phyloP scores from a whole-genome alignment of 371 early-diverging fungal genomes.

The Mucor irregularis region DNA sequence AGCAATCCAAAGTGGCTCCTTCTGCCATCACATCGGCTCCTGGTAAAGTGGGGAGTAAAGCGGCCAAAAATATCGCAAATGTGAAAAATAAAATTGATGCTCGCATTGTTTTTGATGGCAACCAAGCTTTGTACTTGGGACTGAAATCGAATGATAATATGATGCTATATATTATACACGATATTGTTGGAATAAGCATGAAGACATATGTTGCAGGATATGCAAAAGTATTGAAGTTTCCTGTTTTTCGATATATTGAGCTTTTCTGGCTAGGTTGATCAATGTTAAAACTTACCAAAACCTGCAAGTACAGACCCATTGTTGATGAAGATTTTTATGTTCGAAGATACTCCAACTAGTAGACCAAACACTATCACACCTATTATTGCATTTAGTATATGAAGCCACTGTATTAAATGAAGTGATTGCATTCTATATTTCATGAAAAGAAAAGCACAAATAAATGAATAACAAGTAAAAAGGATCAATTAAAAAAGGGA shows the following conservation, averaged over 20 bases:
- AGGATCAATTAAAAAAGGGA: not conserved
- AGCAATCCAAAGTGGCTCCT: constrained; percentile 31
- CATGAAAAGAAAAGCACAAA: not conserved
- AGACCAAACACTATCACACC: constrained; percentile 17
- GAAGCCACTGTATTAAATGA: constrained; percentile 19
- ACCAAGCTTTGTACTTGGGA: constrained; percentile 38
- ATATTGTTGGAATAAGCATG: constrained; percentile 39
- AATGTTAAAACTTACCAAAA: constrained; percentile 28
- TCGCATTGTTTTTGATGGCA: constrained; percentile 37
- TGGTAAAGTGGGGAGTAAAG: constrained; percentile 32
- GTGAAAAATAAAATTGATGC: constrained; percentile 26
- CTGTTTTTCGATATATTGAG: constrained; percentile 7
- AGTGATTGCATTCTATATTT: not conserved
- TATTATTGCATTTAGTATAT: constrained; percentile 20
- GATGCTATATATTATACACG: constrained; percentile 30
- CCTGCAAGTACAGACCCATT: constrained; percentile 33
- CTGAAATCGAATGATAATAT: constrained; percentile 37
- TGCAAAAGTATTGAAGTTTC: constrained; percentile 40
- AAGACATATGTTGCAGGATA: constrained; percentile 48
- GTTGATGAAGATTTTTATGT: constrained; percentile 30
- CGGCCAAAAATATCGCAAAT: constrained; percentile 25
- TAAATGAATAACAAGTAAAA: not conserved
- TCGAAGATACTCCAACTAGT: constrained; percentile 24
- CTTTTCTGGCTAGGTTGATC: not conserved
- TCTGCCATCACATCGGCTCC: constrained; percentile 40